A percentile compares a stretch with the other conserved stretches of the same genome.
Conservation (phyloP, 306 rosid genomes). For the Fagus sylvatica region DNA sequence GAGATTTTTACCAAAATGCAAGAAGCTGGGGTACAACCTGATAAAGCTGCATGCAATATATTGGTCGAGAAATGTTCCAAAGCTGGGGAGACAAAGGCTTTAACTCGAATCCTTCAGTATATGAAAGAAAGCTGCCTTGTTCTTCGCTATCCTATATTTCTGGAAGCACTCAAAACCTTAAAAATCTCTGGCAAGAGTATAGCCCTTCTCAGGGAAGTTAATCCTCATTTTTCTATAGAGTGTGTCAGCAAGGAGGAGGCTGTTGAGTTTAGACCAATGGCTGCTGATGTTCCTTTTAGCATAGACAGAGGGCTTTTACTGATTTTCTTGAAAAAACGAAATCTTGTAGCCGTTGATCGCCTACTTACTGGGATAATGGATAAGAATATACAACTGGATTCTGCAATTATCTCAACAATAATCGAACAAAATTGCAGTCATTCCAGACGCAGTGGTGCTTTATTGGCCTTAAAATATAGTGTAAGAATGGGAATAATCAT, state of each 20-base stretch:
- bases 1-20: constrained; percentile 75
- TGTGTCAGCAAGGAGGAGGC: constrained; percentile 31
- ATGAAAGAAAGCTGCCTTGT: constrained; percentile 70
- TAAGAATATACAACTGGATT: constrained; percentile 46
- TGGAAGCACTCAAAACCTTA: constrained; percentile 55
- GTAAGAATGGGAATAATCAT: constrained; percentile 40
- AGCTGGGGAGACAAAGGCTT: constrained; percentile 46
- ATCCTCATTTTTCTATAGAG: constrained; percentile 59
- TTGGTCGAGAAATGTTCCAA: constrained; percentile 67
- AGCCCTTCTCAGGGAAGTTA: constrained; percentile 68
- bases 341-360: constrained; percentile 55
- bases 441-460: constrained; percentile 60
- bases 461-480: constrained; percentile 62
- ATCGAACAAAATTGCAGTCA: constrained; percentile 51
- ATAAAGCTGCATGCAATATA: constrained; percentile 85
- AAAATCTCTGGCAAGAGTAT: constrained; percentile 50
- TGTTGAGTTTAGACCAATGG: constrained; percentile 18
- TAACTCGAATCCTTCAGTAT: constrained; percentile 55
- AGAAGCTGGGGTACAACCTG: constrained; percentile 77
- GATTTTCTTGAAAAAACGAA: constrained; percentile 54
- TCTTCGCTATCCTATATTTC: constrained; percentile 70
- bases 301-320: constrained; percentile 50
- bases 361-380: constrained; percentile 50
- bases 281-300: constrained; percentile 23
- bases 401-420: constrained; percentile 50